Conservation (phyloP, 2,329 filamentous ascomycete species). For the Paecilomyces fulvus region DNA sequence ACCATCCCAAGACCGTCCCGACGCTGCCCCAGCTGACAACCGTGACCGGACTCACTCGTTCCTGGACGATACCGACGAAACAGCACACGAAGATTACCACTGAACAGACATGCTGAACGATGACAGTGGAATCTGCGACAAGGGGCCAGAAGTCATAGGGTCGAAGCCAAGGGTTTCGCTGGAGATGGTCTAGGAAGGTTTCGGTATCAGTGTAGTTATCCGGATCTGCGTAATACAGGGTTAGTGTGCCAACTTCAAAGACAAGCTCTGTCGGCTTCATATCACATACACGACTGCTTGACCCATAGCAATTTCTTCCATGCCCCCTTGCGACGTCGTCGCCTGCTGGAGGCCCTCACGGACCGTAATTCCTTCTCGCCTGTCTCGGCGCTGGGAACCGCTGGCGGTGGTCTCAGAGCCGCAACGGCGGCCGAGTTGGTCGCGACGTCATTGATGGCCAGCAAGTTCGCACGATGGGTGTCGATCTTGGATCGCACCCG, state of each 20-base stretch:
- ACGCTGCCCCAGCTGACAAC: constrained; percentile 79
- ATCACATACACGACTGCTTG: constrained; percentile 73
- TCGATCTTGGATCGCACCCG: constrained; percentile 37
- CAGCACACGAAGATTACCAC: constrained; percentile 91
- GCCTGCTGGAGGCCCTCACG: constrained; percentile 52
- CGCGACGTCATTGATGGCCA: constrained; percentile 29
- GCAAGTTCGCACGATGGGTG: constrained; percentile 28
- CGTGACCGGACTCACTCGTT: constrained; percentile 79
- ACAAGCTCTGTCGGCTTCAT: background rate
- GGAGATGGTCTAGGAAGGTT: constrained; percentile 91
- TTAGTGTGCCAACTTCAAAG: background rate
- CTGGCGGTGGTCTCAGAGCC: constrained; percentile 33
- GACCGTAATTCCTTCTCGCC: constrained; percentile 39
- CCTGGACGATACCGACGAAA: constrained; percentile 82
- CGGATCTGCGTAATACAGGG: constrained; percentile 52
- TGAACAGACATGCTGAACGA: constrained; percentile 92
- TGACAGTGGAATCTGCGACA: constrained; percentile 89
- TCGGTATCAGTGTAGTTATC: constrained; percentile 98
- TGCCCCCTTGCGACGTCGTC: constrained; percentile 59
- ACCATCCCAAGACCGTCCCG: constrained; percentile 78
- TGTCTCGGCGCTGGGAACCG: constrained; percentile 27
- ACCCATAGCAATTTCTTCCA: constrained; percentile 99
- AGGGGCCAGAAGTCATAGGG: constrained; percentile 98
- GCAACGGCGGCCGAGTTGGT: constrained; percentile 34
- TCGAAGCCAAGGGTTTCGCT: constrained; percentile 84